These are phyloP conservation scores for Saccharomyces pastorianus DNA, from an alignment of 1,139 yeast genomes.

Conservation along the genomic window DNA sequence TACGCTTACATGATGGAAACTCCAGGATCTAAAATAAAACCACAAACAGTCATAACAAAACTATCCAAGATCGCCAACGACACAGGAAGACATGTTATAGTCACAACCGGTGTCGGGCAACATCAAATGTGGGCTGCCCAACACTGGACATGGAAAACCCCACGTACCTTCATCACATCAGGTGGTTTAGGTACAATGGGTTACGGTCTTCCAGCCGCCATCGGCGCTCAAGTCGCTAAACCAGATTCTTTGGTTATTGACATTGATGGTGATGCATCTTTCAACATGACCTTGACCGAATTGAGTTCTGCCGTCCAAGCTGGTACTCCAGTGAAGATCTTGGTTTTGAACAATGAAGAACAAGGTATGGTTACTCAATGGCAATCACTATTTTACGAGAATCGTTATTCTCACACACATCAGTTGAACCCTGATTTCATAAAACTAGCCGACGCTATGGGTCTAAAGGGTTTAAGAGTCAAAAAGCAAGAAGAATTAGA, in stretches of 20 bases:
- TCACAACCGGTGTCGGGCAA: slow-evolving; percentile 98
- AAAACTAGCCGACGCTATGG: slow-evolving; percentile 92
- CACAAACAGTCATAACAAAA: slow-evolving; percentile 82
- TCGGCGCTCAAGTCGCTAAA: slow-evolving; percentile 94
- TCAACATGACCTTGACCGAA: slow-evolving; percentile 93
- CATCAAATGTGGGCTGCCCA: slow-evolving; percentile 99
- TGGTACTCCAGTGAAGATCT: slow-evolving; percentile 77
- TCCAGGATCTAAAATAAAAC: slow-evolving; percentile 77
- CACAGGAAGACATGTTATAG: slow-evolving; percentile 65
- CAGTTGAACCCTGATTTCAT: slow-evolving; percentile 89
- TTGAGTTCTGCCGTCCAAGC: slow-evolving; percentile 92
- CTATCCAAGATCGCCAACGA: slow-evolving; percentile 63
- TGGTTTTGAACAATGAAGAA: slow-evolving; percentile 91
- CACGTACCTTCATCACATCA: slow-evolving; percentile 88
- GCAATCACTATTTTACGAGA: slow-evolving; percentile 95
- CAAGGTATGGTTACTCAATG: slow-evolving; percentile 99
- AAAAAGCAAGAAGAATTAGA: slow-evolving; percentile 57
- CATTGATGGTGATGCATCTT: slow-evolving; percentile 97
- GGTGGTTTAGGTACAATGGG: slow-evolving; percentile 99
- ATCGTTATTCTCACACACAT: slow-evolving; percentile 94
- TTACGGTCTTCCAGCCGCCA: slow-evolving; percentile 92
- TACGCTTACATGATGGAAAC: slow-evolving; percentile 70
- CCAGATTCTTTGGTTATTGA: slow-evolving; percentile 94
- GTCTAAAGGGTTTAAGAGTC: slow-evolving; percentile 73
- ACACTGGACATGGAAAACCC: slow-evolving; percentile 85